Evolutionary conservation across 2,329 filamentous ascomycete genomes (phyloP).

Genomic region (Penicillium concentricum): DNA sequence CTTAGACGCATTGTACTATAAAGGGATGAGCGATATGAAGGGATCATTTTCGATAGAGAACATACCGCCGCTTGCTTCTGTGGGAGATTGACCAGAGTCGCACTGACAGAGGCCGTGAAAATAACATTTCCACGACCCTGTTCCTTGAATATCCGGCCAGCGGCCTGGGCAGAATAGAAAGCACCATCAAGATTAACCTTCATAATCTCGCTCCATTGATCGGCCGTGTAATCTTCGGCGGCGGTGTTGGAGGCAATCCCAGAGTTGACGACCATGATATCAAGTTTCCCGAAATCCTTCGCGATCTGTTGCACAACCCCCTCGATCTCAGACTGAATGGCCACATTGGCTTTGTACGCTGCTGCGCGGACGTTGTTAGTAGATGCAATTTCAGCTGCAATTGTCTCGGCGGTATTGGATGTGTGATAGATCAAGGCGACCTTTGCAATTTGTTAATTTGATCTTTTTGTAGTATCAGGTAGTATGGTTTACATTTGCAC

Average conservation of each 20-base stretch:
- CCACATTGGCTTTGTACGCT: slow-evolving; percentile 39
- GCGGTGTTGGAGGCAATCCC: slow-evolving; percentile 40
- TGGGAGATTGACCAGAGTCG: slow-evolving; percentile 41
- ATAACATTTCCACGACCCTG: slow-evolving; percentile 39
- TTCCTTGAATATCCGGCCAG: slow-evolving; percentile 37
- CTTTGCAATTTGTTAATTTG: not conserved
- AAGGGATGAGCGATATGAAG: not conserved
- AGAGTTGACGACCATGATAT: slow-evolving; percentile 50
- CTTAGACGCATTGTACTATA: slow-evolving; percentile 40
- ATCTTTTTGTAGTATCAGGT: not conserved
- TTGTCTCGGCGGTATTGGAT: slow-evolving; percentile 21
- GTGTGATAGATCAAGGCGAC: slow-evolving; percentile 36
- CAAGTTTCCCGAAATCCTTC: slow-evolving; percentile 44
- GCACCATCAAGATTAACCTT: slow-evolving; percentile 42
- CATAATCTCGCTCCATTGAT: slow-evolving; percentile 44
- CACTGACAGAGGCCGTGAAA: slow-evolving; percentile 41
- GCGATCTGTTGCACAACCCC: slow-evolving; percentile 33
- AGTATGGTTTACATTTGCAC: slow-evolving; percentile 32
- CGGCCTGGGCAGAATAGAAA: slow-evolving; percentile 41
- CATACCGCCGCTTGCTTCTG: slow-evolving; percentile 39
- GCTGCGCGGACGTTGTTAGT: slow-evolving; percentile 28
- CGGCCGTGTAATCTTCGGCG: slow-evolving; percentile 40
- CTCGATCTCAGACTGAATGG: slow-evolving; percentile 31
- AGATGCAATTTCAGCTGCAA: slow-evolving; percentile 28
- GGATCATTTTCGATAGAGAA: not conserved